Evolutionary conservation across 2,329 filamentous ascomycete genomes (phyloP).

Genomic region (Ophiostoma populinum): DNA sequence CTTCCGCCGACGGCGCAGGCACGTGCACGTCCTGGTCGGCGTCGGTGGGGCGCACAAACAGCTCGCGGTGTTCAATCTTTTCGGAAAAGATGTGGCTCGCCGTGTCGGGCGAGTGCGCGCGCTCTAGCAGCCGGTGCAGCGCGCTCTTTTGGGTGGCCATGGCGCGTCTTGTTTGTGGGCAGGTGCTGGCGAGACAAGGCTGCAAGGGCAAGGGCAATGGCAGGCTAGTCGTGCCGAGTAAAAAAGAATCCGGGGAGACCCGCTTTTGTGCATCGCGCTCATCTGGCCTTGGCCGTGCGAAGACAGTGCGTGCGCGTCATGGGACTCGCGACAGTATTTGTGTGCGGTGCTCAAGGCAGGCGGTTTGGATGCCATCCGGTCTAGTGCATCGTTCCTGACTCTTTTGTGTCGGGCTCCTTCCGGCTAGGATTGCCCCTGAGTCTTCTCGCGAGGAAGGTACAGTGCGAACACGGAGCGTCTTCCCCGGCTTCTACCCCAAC

Average conservation of each 20-base stretch:
- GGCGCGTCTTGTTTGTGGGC: not conserved
- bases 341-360: too few relatives aligned
- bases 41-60: constrained; percentile 61
- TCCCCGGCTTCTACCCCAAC: too few relatives aligned
- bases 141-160: constrained; percentile 23
- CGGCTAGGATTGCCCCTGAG: too few relatives aligned
- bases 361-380: too few relatives aligned
- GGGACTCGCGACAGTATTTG: too few relatives aligned
- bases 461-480: too few relatives aligned
- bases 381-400: too few relatives aligned
- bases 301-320: not conserved
- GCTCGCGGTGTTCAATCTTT: constrained; percentile 65
- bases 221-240: too few relatives aligned
- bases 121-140: constrained; percentile 44
- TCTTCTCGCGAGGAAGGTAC: too few relatives aligned
- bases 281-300: too few relatives aligned
- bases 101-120: constrained; percentile 62
- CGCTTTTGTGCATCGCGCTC: too few relatives aligned
- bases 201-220: not conserved
- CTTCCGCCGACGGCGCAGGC: not conserved
- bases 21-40: constrained; percentile 28
- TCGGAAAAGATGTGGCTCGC: constrained; percentile 59
- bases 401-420: too few relatives aligned
- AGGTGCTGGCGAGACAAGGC: not conserved
- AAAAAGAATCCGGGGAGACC: constrained; percentile 2